phyloP scores from a whole-genome alignment of 2,329 filamentous ascomycete species.

The Ophiostoma sp. region DNA sequence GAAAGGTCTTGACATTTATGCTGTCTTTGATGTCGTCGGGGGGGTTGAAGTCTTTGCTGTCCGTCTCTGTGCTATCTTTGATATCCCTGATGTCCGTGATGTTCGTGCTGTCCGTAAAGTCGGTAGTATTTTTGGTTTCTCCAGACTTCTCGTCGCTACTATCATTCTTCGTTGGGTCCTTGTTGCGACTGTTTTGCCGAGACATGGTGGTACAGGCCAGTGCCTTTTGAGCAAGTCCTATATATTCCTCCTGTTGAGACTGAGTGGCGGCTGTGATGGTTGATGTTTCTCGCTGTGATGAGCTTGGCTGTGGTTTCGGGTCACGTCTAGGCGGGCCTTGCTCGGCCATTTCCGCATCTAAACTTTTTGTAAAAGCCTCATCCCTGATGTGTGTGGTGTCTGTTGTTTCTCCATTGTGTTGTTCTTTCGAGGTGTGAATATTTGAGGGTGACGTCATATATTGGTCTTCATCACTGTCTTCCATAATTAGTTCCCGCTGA shows the following conservation, averaged over 20 bases:
- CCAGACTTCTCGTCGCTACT: not conserved
- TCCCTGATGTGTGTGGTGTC: not conserved
- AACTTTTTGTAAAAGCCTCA: not conserved
- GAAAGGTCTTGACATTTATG: not conserved
- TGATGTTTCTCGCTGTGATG: not conserved
- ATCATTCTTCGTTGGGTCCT: not conserved
- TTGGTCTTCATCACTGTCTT: constrained; percentile 11
- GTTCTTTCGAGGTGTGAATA: not conserved
- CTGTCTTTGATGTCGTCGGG: not conserved
- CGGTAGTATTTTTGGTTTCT: too few relatives aligned
- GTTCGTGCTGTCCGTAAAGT: too few relatives aligned
- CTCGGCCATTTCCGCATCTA: not conserved
- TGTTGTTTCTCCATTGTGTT: not conserved
- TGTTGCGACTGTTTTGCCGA: not conserved
- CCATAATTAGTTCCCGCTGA: not conserved
- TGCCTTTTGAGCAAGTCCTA: not conserved
- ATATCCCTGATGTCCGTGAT: too few relatives aligned
- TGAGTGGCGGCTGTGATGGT: too few relatives aligned
- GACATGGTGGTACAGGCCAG: not conserved
- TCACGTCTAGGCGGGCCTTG: not conserved
- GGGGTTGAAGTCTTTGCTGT: not conserved
- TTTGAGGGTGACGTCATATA: not conserved
- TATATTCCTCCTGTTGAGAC: not conserved
- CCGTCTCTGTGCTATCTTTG: not conserved
- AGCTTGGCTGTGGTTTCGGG: not conserved